A percentile compares a stretch with the other conserved stretches of the same genome.
Evolutionary conservation across 345 rosid genomes (phyloP).

Genomic region (Passiflora organensis): DNA sequence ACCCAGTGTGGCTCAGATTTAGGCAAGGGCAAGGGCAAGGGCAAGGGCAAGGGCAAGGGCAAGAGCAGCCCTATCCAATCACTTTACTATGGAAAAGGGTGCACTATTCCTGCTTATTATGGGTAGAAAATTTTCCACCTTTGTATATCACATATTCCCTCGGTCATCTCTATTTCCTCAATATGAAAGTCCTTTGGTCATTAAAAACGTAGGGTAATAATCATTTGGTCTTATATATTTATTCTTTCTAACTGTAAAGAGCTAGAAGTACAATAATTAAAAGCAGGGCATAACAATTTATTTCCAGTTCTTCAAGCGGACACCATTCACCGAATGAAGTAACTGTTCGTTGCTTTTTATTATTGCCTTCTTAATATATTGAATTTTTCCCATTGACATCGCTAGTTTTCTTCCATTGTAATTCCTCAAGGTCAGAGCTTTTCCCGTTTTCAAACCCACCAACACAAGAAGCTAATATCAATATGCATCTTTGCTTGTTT

Average conservation of each 20-base stretch:
- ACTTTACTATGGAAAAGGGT: constrained; percentile 19
- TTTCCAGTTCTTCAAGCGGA: too few relatives aligned
- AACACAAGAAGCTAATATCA: too few relatives aligned
- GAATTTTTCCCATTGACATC: too few relatives aligned
- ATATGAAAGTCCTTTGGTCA: constrained; percentile 2
- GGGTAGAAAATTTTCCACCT: background rate
- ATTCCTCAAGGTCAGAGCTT: too few relatives aligned
- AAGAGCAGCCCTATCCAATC: constrained; percentile 62
- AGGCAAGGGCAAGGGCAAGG: constrained; percentile 48
- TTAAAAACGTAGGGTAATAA: constrained; percentile 18
- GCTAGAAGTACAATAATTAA: too few relatives aligned
- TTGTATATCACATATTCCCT: constrained; percentile 15
- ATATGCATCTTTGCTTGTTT: too few relatives aligned
- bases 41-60: constrained; percentile 56
- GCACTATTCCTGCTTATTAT: background rate
- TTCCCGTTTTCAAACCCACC: too few relatives aligned
- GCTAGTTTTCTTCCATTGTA: too few relatives aligned
- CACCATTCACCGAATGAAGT: too few relatives aligned
- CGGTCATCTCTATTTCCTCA: background rate
- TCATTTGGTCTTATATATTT: constrained; percentile 18
- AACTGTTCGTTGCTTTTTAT: too few relatives aligned
- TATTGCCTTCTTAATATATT: too few relatives aligned
- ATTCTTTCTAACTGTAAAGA: constrained; percentile 37
- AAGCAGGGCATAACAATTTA: too few relatives aligned
- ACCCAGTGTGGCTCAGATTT: constrained; percentile 41